phyloP scores from a whole-genome alignment of 225 moss, liverwort and hornwort species.

The Bryoerythrophyllum caledonicum region DNA sequence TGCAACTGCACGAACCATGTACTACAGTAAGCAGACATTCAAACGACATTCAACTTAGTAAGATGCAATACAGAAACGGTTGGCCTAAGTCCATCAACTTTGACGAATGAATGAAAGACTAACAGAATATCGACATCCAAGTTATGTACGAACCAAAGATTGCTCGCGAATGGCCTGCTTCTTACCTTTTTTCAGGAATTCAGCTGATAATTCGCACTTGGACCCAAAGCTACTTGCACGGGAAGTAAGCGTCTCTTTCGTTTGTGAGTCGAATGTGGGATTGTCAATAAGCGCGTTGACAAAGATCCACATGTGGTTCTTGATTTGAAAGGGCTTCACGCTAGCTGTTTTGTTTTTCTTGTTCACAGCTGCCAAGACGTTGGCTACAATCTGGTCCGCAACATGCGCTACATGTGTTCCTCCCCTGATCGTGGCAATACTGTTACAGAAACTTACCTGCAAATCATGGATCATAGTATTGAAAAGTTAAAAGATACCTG shows the following conservation, averaged over 20 bases:
- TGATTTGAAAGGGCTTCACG: conserved; percentile 79
- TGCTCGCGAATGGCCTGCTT: neutral
- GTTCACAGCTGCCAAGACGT: conserved; percentile 66
- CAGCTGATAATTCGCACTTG: conserved; percentile 82
- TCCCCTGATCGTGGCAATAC: conserved; percentile 96
- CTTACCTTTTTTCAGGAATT: conserved; percentile 88
- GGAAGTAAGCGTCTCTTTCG: conserved; percentile 87
- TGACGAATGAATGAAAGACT: neutral
- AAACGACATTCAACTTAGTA: too few relatives aligned
- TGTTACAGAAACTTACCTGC: conserved; percentile 98
- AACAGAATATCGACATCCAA: neutral
- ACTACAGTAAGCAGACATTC: neutral
- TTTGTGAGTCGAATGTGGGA: conserved; percentile 99
- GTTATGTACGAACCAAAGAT: neutral
- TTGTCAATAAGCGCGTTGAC: conserved; percentile 99
- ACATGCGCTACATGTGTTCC: conserved; percentile 88
- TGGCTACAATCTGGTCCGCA: conserved; percentile 78
- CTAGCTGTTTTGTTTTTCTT: conserved; percentile 91
- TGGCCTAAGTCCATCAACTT: neutral
- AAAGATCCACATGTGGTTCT: conserved; percentile 95
- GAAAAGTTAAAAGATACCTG: neutral
- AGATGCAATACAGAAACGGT: neutral
- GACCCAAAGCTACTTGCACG: conserved; percentile 92
- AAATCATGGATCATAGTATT: neutral
- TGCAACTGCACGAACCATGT: conserved; percentile 60